Conservation (phyloP, 2,329 filamentous ascomycete genomes). For the Claviceps humidiphila region DNA sequence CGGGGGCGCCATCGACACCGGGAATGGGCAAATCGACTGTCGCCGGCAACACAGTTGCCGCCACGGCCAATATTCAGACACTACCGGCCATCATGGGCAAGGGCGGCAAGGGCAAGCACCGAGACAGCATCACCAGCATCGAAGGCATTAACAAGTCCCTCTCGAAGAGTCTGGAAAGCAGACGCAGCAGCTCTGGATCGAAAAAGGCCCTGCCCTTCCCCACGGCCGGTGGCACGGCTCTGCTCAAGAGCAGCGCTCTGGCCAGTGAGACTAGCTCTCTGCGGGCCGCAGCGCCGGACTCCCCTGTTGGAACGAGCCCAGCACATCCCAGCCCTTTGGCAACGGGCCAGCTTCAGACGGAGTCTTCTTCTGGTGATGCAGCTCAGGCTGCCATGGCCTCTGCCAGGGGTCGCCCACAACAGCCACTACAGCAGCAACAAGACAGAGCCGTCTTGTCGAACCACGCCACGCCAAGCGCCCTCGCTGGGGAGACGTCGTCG, state of each 20-base stretch:
- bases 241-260: constrained; percentile 36
- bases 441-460: not conserved
- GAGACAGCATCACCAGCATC: constrained; percentile 41
- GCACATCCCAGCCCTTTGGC: constrained; percentile 19
- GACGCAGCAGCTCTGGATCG: constrained; percentile 75
- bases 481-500: constrained; percentile 12
- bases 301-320: constrained; percentile 27
- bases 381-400: not conserved
- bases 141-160: constrained; percentile 65
- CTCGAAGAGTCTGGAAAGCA: constrained; percentile 80
- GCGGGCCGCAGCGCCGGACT: constrained; percentile 32
- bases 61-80: constrained; percentile 57
- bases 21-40: constrained; percentile 87
- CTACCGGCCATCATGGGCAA: constrained; percentile 31
- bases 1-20: constrained; percentile 80
- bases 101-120: constrained; percentile 21
- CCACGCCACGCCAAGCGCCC: constrained; percentile 6
- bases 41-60: constrained; percentile 75
- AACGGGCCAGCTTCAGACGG: constrained; percentile 11
- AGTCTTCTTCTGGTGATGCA: constrained; percentile 6
- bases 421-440: not conserved
- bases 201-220: constrained; percentile 57
- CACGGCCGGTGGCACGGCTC: constrained; percentile 25
- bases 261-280: constrained; percentile 48
- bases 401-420: not conserved